These are phyloP conservation scores for Vicia sativa DNA, from an alignment of 306 rosid species.

Conservation along the genomic window DNA sequence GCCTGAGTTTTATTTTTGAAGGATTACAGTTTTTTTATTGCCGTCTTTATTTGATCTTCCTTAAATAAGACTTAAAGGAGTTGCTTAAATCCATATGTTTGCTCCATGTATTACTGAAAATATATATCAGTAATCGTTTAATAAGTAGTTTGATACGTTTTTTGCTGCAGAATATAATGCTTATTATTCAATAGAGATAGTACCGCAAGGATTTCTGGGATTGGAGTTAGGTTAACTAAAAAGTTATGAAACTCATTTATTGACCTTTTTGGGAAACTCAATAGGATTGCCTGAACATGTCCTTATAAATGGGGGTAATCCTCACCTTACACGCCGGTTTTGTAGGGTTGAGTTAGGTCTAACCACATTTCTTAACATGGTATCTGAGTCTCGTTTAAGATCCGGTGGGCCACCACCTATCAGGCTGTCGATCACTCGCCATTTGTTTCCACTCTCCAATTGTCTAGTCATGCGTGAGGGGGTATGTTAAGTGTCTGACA, in stretches of 20 bases:
- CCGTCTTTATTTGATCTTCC: neutral
- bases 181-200: neutral
- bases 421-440: no score
- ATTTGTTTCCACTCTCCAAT: no score
- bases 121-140: neutral
- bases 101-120: neutral
- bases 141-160: neutral
- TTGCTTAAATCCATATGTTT: slow-evolving; percentile 3
- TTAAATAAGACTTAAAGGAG: neutral
- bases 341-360: no score
- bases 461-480: no score
- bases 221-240: neutral
- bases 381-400: no score
- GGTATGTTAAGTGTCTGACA: no score
- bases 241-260: neutral
- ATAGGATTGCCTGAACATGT: neutral
- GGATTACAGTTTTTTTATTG: neutral
- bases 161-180: neutral
- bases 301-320: no score
- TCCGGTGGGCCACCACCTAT: no score
- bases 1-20: neutral
- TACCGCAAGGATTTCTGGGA: no score
- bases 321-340: no score
- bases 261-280: neutral
- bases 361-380: no score